Percentiles rank a stretch among this genome's conserved stretches.
These are phyloP conservation scores for Tephrocybe sp. DNA, from an alignment of 768 basidiomycete genomes.

Conservation along the genomic window DNA sequence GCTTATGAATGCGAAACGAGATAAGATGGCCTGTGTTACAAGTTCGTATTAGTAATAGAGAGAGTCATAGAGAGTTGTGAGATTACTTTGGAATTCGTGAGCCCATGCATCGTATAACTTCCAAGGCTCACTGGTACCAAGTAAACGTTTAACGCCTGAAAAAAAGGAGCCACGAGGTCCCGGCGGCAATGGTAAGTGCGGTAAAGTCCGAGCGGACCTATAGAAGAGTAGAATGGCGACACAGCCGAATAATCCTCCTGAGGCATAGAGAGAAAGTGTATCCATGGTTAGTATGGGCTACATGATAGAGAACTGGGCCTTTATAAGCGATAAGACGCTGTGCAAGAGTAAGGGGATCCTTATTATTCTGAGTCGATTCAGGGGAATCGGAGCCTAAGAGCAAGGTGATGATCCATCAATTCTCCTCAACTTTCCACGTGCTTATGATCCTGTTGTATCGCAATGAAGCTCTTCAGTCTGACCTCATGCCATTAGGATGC, in stretches of 20 bases:
- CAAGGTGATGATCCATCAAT: too few species aligned
- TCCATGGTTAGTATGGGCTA: slow-evolving; percentile 5
- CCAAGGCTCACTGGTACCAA: slow-evolving; percentile 24
- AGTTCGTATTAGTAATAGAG: neutral
- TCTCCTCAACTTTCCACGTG: too few species aligned
- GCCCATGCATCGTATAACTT: slow-evolving; percentile 25
- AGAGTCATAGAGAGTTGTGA: neutral
- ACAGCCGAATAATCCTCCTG: slow-evolving; percentile 5
- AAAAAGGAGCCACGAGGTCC: slow-evolving; percentile 22
- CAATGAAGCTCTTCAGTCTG: too few species aligned
- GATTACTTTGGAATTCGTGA: slow-evolving; percentile 18
- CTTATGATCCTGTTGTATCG: too few species aligned
- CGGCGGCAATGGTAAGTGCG: slow-evolving; percentile 21
- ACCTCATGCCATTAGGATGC: too few species aligned
- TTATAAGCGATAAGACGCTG: slow-evolving; percentile 10
- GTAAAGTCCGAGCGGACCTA: neutral
- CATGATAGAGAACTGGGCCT: neutral
- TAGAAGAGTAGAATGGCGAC: neutral
- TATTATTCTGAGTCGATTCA: too few species aligned
- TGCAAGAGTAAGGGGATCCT: neutral
- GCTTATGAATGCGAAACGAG: slow-evolving; percentile 43
- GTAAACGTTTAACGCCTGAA: slow-evolving; percentile 21
- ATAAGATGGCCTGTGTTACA: slow-evolving; percentile 39
- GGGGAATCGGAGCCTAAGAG: too few species aligned
- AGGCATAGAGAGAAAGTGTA: neutral